Evolutionary conservation across 306 rosid species (phyloP).

Genomic region (Malus fusca): DNA sequence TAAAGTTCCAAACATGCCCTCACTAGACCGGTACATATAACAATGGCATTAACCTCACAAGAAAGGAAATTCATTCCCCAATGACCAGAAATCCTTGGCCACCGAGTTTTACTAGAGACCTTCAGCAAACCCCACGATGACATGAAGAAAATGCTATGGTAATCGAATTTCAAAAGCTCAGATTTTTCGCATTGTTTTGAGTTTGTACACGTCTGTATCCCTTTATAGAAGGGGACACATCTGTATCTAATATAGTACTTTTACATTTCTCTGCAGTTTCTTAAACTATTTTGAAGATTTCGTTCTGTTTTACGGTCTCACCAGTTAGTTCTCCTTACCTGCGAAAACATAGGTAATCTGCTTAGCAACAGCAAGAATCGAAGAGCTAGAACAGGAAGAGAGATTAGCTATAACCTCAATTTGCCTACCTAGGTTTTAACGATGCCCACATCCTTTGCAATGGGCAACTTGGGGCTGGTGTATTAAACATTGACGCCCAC

Average conservation of each 20-base stretch:
- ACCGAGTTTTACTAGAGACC: neutral
- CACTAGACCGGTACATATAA: neutral
- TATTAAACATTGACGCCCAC: slow-evolving; percentile 33
- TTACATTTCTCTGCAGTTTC: neutral
- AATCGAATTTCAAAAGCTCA: neutral
- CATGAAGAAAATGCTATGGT: neutral
- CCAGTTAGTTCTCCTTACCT: slow-evolving; percentile 7
- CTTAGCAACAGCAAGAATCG: neutral
- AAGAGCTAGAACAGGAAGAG: neutral
- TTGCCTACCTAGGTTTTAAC: neutral
- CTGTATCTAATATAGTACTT: no score
- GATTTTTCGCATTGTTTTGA: neutral
- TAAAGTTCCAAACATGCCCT: neutral
- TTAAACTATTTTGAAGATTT: neutral
- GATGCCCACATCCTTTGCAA: slow-evolving; percentile 8
- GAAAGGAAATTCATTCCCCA: neutral
- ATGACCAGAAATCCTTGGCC: neutral
- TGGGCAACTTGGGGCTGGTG: slow-evolving; percentile 17
- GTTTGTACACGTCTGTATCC: neutral
- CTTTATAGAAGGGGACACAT: no score
- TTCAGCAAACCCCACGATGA: neutral
- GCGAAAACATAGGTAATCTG: neutral
- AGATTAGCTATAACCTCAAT: neutral
- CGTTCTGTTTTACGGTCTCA: neutral
- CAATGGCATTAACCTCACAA: neutral